phyloP scores from a whole-genome alignment of 1,284 basidiomycete genomes.

The Sanghuangporus sanghuang region DNA sequence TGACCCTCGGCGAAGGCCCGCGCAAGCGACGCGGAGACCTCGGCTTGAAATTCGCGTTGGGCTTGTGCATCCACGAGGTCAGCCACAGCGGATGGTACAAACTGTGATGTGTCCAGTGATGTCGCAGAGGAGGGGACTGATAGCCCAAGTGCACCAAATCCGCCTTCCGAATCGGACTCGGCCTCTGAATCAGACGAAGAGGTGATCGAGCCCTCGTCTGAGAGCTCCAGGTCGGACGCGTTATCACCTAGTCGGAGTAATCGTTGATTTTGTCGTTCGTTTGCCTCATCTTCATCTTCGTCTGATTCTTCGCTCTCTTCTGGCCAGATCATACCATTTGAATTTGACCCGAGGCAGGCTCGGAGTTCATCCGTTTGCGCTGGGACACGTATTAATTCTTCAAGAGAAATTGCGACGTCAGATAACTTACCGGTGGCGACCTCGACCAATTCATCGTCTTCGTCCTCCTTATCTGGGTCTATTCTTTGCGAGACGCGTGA shows the following conservation, averaged over 20 bases:
- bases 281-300: slow-evolving; percentile 59
- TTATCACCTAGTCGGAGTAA: slow-evolving; percentile 69
- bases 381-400: slow-evolving; percentile 13
- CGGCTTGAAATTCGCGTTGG: slow-evolving; percentile 69
- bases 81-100: slow-evolving; percentile 30
- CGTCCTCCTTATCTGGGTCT: slow-evolving; percentile 27
- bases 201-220: slow-evolving; percentile 51
- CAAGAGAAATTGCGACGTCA: neutral
- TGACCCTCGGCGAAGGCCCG: slow-evolving; percentile 89
- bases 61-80: slow-evolving; percentile 37
- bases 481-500: slow-evolving; percentile 58
- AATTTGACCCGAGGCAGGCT: slow-evolving; percentile 48
- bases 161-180: slow-evolving; percentile 31
- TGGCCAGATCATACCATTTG: slow-evolving; percentile 73
- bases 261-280: slow-evolving; percentile 57
- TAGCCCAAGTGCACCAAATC: slow-evolving; percentile 28
- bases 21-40: slow-evolving; percentile 78
- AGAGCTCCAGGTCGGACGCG: slow-evolving; percentile 51
- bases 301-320: slow-evolving; percentile 34
- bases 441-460: slow-evolving; percentile 44
- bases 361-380: slow-evolving; percentile 40
- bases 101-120: slow-evolving; percentile 30
- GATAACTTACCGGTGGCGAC: slow-evolving; percentile 51
- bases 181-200: slow-evolving; percentile 29
- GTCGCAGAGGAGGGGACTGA: slow-evolving; percentile 31